Base-by-base conservation (phyloP, 2,329 filamentous ascomycete species). In the Ophiocordyceps camponoti-leonardi region DNA sequence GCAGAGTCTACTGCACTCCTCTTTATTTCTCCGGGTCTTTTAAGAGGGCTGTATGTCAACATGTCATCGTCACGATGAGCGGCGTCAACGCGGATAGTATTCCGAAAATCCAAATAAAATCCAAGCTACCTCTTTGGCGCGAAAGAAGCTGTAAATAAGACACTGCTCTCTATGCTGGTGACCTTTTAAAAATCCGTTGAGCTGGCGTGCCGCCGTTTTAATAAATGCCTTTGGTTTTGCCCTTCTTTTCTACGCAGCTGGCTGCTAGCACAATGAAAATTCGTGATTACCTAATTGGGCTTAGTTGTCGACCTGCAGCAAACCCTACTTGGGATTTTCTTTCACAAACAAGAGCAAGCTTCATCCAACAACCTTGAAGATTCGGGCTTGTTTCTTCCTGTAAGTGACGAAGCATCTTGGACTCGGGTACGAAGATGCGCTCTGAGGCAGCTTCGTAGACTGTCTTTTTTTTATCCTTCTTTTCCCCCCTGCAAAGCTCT, bases 21-120 rank as follows among this genome's bases (percentile, higher is more conserved):
- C 70, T n/a, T 74, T 74, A 67, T 44, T 40, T 65, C 67, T 70
- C 63, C 67, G 59, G 64, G 35, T 16, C 18, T 68, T 68, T 65
- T 65, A 68, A 72, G 71, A 72, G 70, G 67, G 70, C 73, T 77
- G 71, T 78, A 76, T 77, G 73, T 77, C 18, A 73, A 75, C 71
- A 72, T 67, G 60, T 65, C 65, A 65, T 67, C 66, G 63, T 69
- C 65, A 67, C 57, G 65, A 74, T 77, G 75, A 73, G 69, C 66
- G 75, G 75, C 74, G 75, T 79, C 75, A 74, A 74, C 71, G 77
- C 67, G 74, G 72, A 74, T 73, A 75, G 75, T 37, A 18, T 37
- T 10, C 63, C 61, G 64, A 59, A 63, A 60, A 63, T 59, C 58
- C 60, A 57, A 61, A 61, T 64, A n/a, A 57, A 63, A 63, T 65